Percentiles rank a stretch among this genome's conserved stretches.
phyloP scores from a whole-genome alignment of 2,329 filamentous ascomycete species.

The Sclerotiophoma versabilis region DNA sequence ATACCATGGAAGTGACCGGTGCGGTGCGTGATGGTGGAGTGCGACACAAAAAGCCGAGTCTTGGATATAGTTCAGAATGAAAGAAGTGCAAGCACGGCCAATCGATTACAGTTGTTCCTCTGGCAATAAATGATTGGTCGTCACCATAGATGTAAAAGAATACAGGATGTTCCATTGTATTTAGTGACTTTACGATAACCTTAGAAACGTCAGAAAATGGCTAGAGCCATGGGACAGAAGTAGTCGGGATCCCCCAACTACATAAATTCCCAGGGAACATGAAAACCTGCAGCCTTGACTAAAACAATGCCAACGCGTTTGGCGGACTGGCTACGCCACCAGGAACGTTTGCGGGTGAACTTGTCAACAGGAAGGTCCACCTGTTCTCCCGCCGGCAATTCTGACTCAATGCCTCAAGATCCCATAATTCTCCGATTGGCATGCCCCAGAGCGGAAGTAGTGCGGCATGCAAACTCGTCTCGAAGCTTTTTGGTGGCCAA shows the following conservation, averaged over 20 bases:
- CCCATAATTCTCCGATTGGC: conserved; percentile 47
- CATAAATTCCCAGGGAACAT: background rate
- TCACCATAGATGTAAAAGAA: background rate
- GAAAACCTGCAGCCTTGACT: background rate
- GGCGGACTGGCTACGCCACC: conserved; percentile 41
- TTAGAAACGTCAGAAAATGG: background rate
- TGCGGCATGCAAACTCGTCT: conserved; percentile 30
- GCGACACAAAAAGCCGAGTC: background rate
- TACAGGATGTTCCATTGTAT: background rate
- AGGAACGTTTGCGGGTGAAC: conserved; percentile 52
- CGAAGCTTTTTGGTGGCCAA: conserved; percentile 26
- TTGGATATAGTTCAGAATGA: background rate
- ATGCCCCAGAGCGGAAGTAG: conserved; percentile 41
- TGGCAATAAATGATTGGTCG: background rate
- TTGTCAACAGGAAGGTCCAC: conserved; percentile 64
- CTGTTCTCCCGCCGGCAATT: conserved; percentile 37
- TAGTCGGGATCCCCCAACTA: too few relatives aligned
- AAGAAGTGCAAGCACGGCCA: background rate
- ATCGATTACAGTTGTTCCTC: background rate
- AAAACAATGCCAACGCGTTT: conserved; percentile 37
- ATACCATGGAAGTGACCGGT: conserved; percentile 8
- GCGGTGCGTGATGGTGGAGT: background rate
- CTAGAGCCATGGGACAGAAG: background rate
- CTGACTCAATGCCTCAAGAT: conserved; percentile 40
- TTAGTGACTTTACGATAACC: too few relatives aligned